phyloP scores from a whole-genome alignment of 139 green algal species.

The Chlamydomonas schloesseri region DNA sequence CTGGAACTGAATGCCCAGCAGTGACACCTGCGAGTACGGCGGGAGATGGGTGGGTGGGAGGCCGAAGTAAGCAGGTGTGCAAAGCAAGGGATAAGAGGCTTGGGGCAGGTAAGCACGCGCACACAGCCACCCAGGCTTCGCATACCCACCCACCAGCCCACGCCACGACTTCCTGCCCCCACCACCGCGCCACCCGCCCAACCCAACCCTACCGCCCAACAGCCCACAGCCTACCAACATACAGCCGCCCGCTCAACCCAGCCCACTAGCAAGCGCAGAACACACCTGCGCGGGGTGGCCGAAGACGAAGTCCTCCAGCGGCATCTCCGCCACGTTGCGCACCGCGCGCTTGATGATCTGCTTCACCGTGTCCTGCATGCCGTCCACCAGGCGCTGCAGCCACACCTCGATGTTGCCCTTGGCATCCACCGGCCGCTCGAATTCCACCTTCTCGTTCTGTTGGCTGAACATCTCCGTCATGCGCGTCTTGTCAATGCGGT shows the following conservation, averaged over 20 bases:
- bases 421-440: slow-evolving; percentile 76
- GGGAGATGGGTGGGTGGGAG: too few relatives aligned
- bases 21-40: slow-evolving; percentile 68
- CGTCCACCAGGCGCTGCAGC: slow-evolving; percentile 94
- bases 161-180: too few relatives aligned
- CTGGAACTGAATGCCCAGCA: slow-evolving; percentile 96
- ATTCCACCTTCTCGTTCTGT: slow-evolving; percentile 83
- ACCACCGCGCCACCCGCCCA: too few relatives aligned
- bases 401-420: slow-evolving; percentile 96
- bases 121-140: too few relatives aligned
- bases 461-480: slow-evolving; percentile 94
- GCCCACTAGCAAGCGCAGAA: background rate
- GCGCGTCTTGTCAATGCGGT: slow-evolving; percentile 87
- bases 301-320: slow-evolving; percentile 92
- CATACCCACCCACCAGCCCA: too few relatives aligned
- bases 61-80: background rate
- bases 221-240: too few relatives aligned
- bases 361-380: slow-evolving; percentile 94
- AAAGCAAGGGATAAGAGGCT: background rate
- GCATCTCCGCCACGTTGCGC: slow-evolving; percentile 86
- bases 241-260: too few relatives aligned
- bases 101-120: background rate
- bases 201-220: too few relatives aligned
- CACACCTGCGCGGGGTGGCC: slow-evolving; percentile 80
- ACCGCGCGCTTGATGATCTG: slow-evolving; percentile 83